A percentile compares a stretch with the other conserved stretches of the same genome.
Evolutionary conservation across 352 stramenopile species (phyloP).

Genomic region (Pythium chondricola): DNA sequence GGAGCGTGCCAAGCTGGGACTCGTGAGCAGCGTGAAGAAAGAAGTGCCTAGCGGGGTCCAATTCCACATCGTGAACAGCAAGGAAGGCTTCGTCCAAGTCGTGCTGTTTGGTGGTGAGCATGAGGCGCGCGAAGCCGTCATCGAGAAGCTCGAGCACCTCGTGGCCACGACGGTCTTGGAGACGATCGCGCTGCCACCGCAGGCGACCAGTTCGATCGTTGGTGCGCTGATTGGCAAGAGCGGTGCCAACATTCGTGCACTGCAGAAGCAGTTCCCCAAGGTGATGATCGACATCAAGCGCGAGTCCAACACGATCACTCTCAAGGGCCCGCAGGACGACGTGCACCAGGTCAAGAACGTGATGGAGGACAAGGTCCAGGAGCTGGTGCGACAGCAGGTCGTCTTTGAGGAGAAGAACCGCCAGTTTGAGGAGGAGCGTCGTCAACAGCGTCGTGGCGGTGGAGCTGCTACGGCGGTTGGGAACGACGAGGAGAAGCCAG

Average conservation of each 20-base stretch:
- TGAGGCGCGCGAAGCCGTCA: constrained; percentile 46
- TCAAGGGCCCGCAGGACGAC: constrained; percentile 46
- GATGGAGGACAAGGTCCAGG: constrained; percentile 69
- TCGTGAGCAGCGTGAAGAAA: constrained; percentile 47
- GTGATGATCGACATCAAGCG: constrained; percentile 65
- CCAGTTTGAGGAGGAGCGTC: constrained; percentile 30
- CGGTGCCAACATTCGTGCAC: constrained; percentile 60
- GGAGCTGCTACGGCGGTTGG: constrained; percentile 11
- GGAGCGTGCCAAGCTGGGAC: constrained; percentile 34
- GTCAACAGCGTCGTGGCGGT: constrained; percentile 20
- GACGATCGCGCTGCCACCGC: constrained; percentile 39
- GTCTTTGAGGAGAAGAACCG: constrained; percentile 33
- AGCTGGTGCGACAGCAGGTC: constrained; percentile 46
- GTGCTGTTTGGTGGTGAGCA: constrained; percentile 49
- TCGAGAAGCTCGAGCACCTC: constrained; percentile 60
- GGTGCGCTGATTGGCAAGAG: constrained; percentile 76
- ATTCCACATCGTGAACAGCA: constrained; percentile 42
- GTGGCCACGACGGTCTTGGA: constrained; percentile 42
- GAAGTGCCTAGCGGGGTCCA: constrained; percentile 37
- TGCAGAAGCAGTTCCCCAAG: constrained; percentile 56
- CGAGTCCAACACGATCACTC: constrained; percentile 36
- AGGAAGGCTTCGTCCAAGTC: constrained; percentile 32
- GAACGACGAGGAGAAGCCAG: background rate
- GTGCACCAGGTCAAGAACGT: constrained; percentile 47
- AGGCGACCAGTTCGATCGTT: constrained; percentile 38